Base-by-base conservation (phyloP, 306 rosid species). In the Geum urbanum region DNA sequence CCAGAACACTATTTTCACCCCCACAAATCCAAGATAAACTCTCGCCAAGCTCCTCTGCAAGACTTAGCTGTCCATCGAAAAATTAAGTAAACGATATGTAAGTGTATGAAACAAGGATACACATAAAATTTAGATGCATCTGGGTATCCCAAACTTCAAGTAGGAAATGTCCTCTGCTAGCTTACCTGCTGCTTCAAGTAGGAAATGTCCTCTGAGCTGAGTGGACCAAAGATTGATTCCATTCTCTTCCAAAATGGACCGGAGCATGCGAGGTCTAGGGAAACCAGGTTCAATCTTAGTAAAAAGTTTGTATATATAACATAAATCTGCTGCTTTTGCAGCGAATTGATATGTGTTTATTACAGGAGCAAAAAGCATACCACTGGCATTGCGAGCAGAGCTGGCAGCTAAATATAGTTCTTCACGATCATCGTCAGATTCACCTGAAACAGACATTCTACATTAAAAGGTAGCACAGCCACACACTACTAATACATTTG, bases 231-330 rank as follows among this genome's bases (percentile, higher is more conserved):
- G 70, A 92, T 73, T 72, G 67, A 67, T 84, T 90, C 90, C 85
- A 88, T 63, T 81, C 86, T 86, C n/a, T 73, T 83, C 98, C 98
- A 92, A 69, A 92, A 92, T 76, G 86, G 63, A 77, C 88, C 78
- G 27, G 91, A 84, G 82, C 91, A 82, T 35, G 89, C 91, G 82
- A 75, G 83, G 55, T 63, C 98, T 92, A 64, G 78, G 82, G 40
- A 74, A 79, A 79, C 74, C 67, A 58, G 63, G 66, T 55, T 77
- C 55, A 46, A 77, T 55, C 67, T 78, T 72, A 62, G 69, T 76
- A 67, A 85, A 50, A 53, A 46, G 75, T 69, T 74, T 50, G 47
- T 49, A 65, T 50, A 70, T 18, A 45, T 46, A 57, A 6, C 32
- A 51, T 7, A 67, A 43, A 16, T 71, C 67, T 65, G 43, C 55